Conservation (phyloP, 768 basidiomycete genomes). For the Hericium rajendrae region DNA sequence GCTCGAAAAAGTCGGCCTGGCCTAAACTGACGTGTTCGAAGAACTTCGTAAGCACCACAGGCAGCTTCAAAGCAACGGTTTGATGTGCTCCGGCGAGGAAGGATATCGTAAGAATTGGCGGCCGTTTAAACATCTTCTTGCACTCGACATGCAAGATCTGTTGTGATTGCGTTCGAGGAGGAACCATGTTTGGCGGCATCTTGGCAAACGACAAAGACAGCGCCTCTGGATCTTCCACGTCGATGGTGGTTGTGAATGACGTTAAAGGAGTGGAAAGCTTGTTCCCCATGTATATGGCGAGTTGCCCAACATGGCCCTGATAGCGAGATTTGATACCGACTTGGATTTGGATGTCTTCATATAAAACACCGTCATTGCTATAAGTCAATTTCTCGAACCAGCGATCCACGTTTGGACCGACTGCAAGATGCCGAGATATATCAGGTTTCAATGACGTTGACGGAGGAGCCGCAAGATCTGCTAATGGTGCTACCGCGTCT, state of each 20-base stretch:
- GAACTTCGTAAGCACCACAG: constrained; percentile 85
- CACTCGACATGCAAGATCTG: constrained; percentile 93
- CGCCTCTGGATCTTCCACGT: constrained; percentile 64
- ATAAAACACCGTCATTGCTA: constrained; percentile 78
- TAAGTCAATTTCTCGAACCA: constrained; percentile 85
- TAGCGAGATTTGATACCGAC: constrained; percentile 95
- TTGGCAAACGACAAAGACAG: constrained; percentile 82
- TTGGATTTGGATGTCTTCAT: constrained; percentile 93
- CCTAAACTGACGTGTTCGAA: constrained; percentile 86
- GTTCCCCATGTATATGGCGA: constrained; percentile 95
- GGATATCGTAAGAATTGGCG: constrained; percentile 78
- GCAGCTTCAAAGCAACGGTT: constrained; percentile 72
- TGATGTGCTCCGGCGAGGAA: constrained; percentile 92
- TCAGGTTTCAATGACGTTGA: constrained; percentile 1
- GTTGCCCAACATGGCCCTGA: constrained; percentile 87
- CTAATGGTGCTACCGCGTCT: too few relatives aligned
- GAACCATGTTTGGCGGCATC: constrained; percentile 76
- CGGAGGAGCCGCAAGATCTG: not conserved
- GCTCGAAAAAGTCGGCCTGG: constrained; percentile 85
- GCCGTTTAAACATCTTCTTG: constrained; percentile 69
- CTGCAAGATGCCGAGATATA: constrained; percentile 42
- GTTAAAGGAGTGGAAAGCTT: constrained; percentile 85
- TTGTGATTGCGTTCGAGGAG: constrained; percentile 80
- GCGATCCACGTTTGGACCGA: constrained; percentile 68
- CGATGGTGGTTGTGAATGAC: constrained; percentile 79